Evolutionary conservation across 2,329 filamentous ascomycete species (phyloP).

Genomic region (Scedosporium dehoogii): DNA sequence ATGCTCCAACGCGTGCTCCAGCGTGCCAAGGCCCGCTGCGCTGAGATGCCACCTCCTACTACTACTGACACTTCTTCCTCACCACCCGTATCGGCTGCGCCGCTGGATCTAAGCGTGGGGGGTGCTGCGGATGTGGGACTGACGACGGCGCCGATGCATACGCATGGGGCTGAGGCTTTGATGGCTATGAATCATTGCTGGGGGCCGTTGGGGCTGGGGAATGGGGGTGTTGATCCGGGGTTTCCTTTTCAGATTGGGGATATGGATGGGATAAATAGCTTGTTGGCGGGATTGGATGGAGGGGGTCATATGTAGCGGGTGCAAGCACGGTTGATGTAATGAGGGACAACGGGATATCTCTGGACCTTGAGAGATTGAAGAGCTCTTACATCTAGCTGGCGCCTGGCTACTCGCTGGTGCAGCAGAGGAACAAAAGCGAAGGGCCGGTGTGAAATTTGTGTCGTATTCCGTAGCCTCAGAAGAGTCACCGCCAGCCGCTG

Average conservation of each 20-base stretch:
- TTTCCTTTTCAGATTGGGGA: neutral
- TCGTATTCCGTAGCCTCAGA: too few relatives aligned
- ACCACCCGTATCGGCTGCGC: too few relatives aligned
- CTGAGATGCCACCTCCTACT: neutral
- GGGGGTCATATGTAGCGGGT: neutral
- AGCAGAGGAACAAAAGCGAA: too few relatives aligned
- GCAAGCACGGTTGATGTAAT: too few relatives aligned
- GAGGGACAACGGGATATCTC: too few relatives aligned
- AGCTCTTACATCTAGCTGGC: too few relatives aligned
- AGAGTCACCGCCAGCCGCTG: too few relatives aligned
- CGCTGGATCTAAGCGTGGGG: neutral
- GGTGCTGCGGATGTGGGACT: neutral
- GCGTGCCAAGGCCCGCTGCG: neutral
- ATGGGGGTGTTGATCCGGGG: neutral
- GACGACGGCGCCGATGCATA: neutral
- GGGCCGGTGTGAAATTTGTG: too few relatives aligned
- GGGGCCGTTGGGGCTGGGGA: neutral
- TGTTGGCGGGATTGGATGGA: neutral
- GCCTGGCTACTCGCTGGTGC: too few relatives aligned
- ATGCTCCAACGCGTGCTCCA: constrained; percentile 16
- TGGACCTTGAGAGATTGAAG: too few relatives aligned
- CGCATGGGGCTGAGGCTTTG: neutral
- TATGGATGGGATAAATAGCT: neutral
- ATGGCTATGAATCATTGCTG: neutral
- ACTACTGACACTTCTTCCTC: too few relatives aligned